Evolutionary conservation across 768 basidiomycete species (phyloP), one percentile per base, ranked within the genome.

Genomic region (Hebeloma cylindrosporum): DNA sequence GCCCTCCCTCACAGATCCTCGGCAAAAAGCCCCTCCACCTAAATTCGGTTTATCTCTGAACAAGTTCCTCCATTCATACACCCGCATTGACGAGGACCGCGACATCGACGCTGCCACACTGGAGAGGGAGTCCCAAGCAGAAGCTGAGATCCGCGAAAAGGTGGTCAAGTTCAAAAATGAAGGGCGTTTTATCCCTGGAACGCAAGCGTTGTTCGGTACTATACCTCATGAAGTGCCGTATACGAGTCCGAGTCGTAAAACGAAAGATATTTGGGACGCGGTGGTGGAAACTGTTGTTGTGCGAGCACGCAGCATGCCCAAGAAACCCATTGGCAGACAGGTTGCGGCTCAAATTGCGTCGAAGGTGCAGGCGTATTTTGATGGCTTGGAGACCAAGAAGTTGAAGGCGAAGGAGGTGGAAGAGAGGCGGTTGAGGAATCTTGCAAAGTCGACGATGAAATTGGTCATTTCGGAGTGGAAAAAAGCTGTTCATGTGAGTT

Each of bases 401-500:
- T 83, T 85, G 22, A 79, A 72, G 59, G 75, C 74, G 13, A 70
- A 64, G 45, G 63, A 63, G 14, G 75, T 75, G 52, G 85, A 89
- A 54, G 87, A 91, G 67, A 79, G 76, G 62, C 72, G 83, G 21
- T 51, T 88, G 52, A 72, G 79, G 40, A 72, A 68, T 3, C 56
- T 91, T 27, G 88, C 88, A 9, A 89, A 87, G 66, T 75, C 79
- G 16, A 83, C 88, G 0, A 72, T 85, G 36, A 80, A 79, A 54
- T 66, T 82, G 56, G 80, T 96, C 21, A 73, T 77, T 22, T 74
- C 73, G 6, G 86, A 92, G 59, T 97, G 94, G 94, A 88, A 85
- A 63, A 82, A 88, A 58, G 93, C 89, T 6, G 81, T 93, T 33
- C 82, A 82, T 55, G 89, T 88, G 58, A 59, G 89, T 76, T 3